These are phyloP conservation scores for Spencermartinsiella ligniputridi DNA, from an alignment of 1,139 yeast genomes.

Conservation along the genomic window DNA sequence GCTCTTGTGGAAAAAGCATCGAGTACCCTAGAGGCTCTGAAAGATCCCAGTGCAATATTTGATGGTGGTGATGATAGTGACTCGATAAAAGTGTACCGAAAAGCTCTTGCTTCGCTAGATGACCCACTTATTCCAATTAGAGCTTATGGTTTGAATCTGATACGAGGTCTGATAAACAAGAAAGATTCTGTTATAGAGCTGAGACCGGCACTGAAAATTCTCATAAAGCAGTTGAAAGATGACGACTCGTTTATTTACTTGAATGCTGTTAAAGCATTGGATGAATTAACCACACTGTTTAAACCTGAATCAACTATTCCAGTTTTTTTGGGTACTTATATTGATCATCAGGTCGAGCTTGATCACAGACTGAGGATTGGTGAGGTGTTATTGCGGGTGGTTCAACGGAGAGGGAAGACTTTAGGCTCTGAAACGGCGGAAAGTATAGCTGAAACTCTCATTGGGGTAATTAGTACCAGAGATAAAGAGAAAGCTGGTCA, in stretches of 20 bases:
- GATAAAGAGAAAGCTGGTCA: conserved; percentile 25
- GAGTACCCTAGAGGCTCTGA: conserved; percentile 16
- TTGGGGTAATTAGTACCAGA: conserved; percentile 41
- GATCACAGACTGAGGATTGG: conserved; percentile 75
- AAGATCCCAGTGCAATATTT: conserved; percentile 2
- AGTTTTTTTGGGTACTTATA: conserved; percentile 43
- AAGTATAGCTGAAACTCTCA: conserved; percentile 35
- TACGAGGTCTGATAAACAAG: conserved; percentile 53
- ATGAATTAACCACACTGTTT: conserved; percentile 48
- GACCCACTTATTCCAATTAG: conserved; percentile 81
- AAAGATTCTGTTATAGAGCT: conserved; percentile 49
- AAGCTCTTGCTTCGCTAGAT: conserved; percentile 62
- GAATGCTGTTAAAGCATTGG: conserved; percentile 76
- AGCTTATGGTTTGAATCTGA: conserved; percentile 74
- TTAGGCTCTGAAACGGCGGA: conserved; percentile 42
- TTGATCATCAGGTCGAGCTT: conserved; percentile 33
- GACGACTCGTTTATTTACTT: conserved; percentile 83
- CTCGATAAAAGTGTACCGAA: conserved; percentile 27
- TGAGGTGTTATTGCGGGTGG: conserved; percentile 65
- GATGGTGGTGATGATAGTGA: conserved; percentile 11
- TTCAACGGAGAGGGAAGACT: conserved; percentile 47
- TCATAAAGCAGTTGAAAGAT: conserved; percentile 63
- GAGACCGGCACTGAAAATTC: conserved; percentile 55
- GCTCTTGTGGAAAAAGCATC: conserved; percentile 5
- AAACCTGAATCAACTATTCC: conserved; percentile 32